These are phyloP conservation scores for Talaromyces nanjingensis DNA, from an alignment of 495 filamentous ascomycete genomes.

Conservation along the genomic window DNA sequence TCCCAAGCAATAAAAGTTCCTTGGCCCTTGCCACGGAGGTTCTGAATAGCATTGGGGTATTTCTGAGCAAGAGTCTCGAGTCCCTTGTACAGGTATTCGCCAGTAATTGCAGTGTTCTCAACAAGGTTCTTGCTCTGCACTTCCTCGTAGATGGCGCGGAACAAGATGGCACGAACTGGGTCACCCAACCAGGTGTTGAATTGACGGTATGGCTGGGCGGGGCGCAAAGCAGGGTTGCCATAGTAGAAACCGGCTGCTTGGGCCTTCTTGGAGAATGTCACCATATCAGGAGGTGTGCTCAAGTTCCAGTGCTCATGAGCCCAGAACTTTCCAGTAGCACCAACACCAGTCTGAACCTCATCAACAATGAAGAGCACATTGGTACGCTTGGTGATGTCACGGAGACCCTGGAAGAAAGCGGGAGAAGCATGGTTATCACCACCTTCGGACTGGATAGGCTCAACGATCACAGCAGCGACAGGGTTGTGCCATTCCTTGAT, in stretches of 20 bases:
- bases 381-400: conserved; percentile 78
- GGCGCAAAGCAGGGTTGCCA: conserved; percentile 77
- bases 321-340: conserved; percentile 93
- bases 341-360: conserved; percentile 96
- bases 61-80: conserved; percentile 62
- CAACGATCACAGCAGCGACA: conserved; percentile 83
- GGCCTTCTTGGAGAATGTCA: conserved; percentile 98
- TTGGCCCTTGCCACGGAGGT: conserved; percentile 87
- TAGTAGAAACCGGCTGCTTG: conserved; percentile 98
- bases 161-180: conserved; percentile 81
- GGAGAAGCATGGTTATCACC: conserved; percentile 98
- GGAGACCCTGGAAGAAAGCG: conserved; percentile 83
- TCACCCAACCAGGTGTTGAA: conserved; percentile 99
- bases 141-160: conserved; percentile 86
- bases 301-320: conserved; percentile 98
- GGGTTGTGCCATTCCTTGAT: conserved; percentile 79
- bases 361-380: conserved; percentile 92
- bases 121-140: conserved; percentile 78
- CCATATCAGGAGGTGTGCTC: conserved; percentile 84
- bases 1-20: conserved; percentile 98
- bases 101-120: conserved; percentile 69
- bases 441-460: conserved; percentile 97
- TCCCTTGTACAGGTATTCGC: conserved; percentile 72
- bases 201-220: conserved; percentile 98
- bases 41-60: conserved; percentile 79